Conservation (phyloP, 495 filamentous ascomycete species). For the Durotheca rogersii region DNA sequence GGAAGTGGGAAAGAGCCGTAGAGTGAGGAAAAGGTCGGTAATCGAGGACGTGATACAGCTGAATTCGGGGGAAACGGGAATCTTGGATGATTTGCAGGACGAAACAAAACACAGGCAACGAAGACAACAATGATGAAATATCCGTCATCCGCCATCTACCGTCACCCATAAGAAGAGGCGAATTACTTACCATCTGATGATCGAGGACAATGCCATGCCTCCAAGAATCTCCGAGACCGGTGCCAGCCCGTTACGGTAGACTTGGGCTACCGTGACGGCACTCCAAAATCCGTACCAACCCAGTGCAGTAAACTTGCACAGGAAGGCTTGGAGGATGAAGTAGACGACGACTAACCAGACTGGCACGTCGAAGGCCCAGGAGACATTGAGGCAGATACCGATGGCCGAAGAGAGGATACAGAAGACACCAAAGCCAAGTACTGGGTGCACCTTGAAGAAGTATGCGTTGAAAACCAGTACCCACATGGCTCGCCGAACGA, state of each 20-base stretch:
- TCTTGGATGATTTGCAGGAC: too few species aligned
- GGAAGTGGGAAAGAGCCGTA: too few species aligned
- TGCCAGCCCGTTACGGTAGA: not conserved
- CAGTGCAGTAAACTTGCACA: conserved; percentile 2
- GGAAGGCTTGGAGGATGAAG: conserved; percentile 3
- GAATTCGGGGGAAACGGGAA: too few species aligned
- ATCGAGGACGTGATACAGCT: too few species aligned
- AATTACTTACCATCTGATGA: not conserved
- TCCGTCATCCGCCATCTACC: too few species aligned
- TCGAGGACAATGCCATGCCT: not conserved
- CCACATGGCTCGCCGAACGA: not conserved
- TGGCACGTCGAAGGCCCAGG: not conserved
- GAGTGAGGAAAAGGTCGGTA: too few species aligned
- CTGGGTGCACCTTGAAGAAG: conserved; percentile 1
- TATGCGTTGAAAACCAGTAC: not conserved
- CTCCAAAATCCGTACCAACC: conserved; percentile 13
- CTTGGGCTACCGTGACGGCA: not conserved
- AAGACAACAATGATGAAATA: too few species aligned
- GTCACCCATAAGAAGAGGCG: too few species aligned
- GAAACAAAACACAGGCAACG: too few species aligned
- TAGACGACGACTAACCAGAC: not conserved
- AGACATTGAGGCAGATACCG: not conserved
- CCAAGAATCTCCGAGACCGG: not conserved
- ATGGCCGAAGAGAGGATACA: not conserved
- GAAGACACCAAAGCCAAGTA: not conserved